These are phyloP conservation scores for Rhizopus arrhizus DNA, from an alignment of 371 early-diverging fungal genomes.

Conservation along the genomic window DNA sequence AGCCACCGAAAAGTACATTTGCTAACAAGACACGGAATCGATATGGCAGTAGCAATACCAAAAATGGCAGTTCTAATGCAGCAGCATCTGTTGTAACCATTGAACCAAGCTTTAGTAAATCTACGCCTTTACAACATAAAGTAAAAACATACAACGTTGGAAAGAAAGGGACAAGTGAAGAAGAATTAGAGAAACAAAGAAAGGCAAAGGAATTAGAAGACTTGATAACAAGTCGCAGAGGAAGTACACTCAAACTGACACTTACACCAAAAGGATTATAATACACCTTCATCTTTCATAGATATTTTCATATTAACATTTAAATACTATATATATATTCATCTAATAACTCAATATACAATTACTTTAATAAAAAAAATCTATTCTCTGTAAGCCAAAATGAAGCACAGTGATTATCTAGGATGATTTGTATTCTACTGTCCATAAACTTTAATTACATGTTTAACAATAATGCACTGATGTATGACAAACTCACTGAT, in stretches of 20 bases:
- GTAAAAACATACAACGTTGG: conserved; percentile 28
- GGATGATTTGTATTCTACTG: no score
- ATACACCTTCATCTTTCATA: background rate
- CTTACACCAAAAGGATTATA: conserved; percentile 32
- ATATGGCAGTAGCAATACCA: background rate
- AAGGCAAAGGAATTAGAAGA: conserved; percentile 38
- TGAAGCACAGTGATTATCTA: no score
- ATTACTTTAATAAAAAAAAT: no score
- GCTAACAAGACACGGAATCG: no score
- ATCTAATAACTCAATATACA: no score
- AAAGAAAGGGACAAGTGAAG: background rate
- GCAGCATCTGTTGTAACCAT: background rate
- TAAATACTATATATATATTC: no score
- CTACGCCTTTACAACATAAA: conserved; percentile 17
- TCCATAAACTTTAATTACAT: no score
- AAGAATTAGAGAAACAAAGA: conserved; percentile 29
- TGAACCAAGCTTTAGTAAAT: conserved; percentile 9
- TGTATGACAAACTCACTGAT: no score
- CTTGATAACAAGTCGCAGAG: conserved; percentile 36
- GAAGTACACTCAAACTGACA: conserved; percentile 40
- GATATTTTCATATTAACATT: background rate
- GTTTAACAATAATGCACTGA: no score
- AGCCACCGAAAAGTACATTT: background rate
- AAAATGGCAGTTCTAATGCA: background rate
- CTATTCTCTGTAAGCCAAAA: no score